phyloP scores from a whole-genome alignment of 1,284 basidiomycete genomes.

The Papiliotrema fonsecae region DNA sequence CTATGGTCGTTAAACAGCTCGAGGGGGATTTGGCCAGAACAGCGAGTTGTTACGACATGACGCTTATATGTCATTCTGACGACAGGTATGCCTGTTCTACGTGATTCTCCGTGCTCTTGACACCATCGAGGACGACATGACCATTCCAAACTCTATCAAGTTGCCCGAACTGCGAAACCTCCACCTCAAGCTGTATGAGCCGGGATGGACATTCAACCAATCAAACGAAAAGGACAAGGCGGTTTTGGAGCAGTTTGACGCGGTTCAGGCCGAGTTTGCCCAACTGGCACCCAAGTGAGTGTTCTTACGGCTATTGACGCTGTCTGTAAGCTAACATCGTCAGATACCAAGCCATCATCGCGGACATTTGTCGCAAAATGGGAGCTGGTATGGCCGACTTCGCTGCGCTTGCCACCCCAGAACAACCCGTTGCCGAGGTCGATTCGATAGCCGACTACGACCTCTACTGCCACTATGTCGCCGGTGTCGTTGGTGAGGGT shows the following conservation, averaged over 20 bases:
- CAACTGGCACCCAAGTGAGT: slow-evolving; percentile 61
- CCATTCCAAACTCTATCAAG: slow-evolving; percentile 78
- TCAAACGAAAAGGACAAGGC: slow-evolving; percentile 87
- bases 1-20: slow-evolving; percentile 92
- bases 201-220: slow-evolving; percentile 83
- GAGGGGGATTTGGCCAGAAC: slow-evolving; percentile 90
- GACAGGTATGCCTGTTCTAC: slow-evolving; percentile 89
- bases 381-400: slow-evolving; percentile 93
- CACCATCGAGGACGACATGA: slow-evolving; percentile 99
- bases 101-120: slow-evolving; percentile 88
- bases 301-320: too few species aligned
- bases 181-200: slow-evolving; percentile 71
- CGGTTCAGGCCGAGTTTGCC: slow-evolving; percentile 77
- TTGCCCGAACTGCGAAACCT: slow-evolving; percentile 80
- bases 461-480: slow-evolving; percentile 98
- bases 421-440: slow-evolving; percentile 62
- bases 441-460: slow-evolving; percentile 80
- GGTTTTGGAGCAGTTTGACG: slow-evolving; percentile 79
- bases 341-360: slow-evolving; percentile 77
- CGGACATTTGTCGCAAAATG: slow-evolving; percentile 82
- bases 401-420: slow-evolving; percentile 71
- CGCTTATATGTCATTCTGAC: not conserved
- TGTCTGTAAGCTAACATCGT: too few species aligned
- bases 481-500: slow-evolving; percentile 95
- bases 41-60: slow-evolving; percentile 54